phyloP scores from a whole-genome alignment of 2,329 filamentous ascomycete species.

The Plenodomus biglobosus region DNA sequence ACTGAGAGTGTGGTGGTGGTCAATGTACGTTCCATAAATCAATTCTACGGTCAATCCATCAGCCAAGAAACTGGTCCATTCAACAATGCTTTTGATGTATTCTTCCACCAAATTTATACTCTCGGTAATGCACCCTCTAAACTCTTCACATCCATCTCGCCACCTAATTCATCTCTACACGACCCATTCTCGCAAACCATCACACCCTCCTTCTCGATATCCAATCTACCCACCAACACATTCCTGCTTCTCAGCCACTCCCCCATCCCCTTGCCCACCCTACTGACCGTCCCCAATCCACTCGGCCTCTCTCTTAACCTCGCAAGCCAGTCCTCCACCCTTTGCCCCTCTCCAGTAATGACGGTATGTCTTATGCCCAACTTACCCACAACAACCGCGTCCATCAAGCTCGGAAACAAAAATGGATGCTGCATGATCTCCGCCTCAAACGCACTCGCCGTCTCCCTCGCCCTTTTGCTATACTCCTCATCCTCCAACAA shows the following conservation, averaged over 20 bases:
- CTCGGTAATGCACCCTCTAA: slow-evolving; percentile 24
- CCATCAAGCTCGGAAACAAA: slow-evolving; percentile 80
- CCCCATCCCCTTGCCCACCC: slow-evolving; percentile 38
- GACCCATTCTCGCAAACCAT: slow-evolving; percentile 44
- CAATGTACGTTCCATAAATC: too few relatives aligned
- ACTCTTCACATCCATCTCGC: slow-evolving; percentile 36
- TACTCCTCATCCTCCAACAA: slow-evolving; percentile 69
- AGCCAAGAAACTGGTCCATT: too few relatives aligned
- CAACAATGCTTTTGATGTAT: too few relatives aligned
- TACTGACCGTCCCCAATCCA: slow-evolving; percentile 35
- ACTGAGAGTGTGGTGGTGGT: too few relatives aligned
- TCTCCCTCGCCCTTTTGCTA: slow-evolving; percentile 66
- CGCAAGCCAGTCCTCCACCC: slow-evolving; percentile 46
- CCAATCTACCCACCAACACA: slow-evolving; percentile 47
- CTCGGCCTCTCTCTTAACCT: slow-evolving; percentile 46
- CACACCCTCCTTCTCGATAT: slow-evolving; percentile 41
- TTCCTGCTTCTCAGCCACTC: slow-evolving; percentile 57
- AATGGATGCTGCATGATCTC: slow-evolving; percentile 93
- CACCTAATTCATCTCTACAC: slow-evolving; percentile 48
- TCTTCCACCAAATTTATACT: slow-evolving; percentile 1
- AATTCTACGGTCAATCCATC: too few relatives aligned
- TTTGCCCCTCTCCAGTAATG: slow-evolving; percentile 53
- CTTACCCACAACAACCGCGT: slow-evolving; percentile 71
- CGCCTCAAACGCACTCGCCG: slow-evolving; percentile 81
- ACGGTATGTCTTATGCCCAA: slow-evolving; percentile 67